Base-by-base conservation (phyloP, 2,329 filamentous ascomycete species). In the Pseudocercospora crystallina region DNA sequence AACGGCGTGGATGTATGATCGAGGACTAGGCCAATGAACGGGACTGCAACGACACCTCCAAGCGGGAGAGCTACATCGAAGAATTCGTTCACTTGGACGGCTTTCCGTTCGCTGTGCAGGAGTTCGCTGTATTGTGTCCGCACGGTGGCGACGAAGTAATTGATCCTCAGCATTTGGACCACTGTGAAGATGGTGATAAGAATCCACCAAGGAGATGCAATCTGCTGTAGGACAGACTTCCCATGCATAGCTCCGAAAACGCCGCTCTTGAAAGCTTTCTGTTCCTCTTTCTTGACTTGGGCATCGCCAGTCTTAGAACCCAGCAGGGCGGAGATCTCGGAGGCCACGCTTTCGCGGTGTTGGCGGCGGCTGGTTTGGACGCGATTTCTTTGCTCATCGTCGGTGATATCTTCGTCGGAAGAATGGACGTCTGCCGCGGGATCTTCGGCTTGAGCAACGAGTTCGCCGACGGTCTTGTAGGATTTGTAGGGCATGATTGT, bases 81-180 rank as follows among this genome's bases (percentile, higher is more conserved):
- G 70, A 91, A 85, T 49, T 86, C 80, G 72, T 95, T 96, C 65
- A 96, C 78, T 49, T 80, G 73, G 8, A 83, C 77, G 0, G 90
- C 88, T 50, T 79, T 76, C 1, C 74, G 68, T 52, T 76, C 74
- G 9, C 82, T 82, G 39, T 76, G 76, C 12, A 96, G 81, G 8
- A 96, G 80, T 61, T 84, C 85, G 38, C 83, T 80, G 71, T 95
- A 95, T 69, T 96, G 90, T 1, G 85, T 79, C 2, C 87, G 80
- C 56, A 95, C 85, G 2, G 90, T 95, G 3, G 90, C 89, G 46
- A 96, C 89, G 67, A 95, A 95, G 74, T 90, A 95, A 73, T 95
- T 95, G 78, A 95, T 95, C 8, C 76, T 63, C 11, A 67, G 63
- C 73, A 79, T 82, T 66, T 80, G 77, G 26, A 80, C 55, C 38